These are phyloP conservation scores for Xylaria sp. DNA, from an alignment of 495 filamentous ascomycete genomes.

Conservation along the genomic window DNA sequence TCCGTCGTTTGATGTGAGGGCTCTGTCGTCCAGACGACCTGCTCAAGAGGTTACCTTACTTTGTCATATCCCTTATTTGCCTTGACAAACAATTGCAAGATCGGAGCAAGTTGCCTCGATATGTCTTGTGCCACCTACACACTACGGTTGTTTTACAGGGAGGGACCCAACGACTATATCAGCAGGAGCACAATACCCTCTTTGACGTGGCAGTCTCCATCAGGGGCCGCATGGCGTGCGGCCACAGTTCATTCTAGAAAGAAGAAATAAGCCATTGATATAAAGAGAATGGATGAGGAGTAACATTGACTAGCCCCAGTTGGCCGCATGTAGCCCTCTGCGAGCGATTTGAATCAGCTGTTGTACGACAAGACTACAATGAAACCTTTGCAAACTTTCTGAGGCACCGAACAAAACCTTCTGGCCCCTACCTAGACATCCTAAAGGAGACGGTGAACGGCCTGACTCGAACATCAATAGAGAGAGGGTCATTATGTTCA, in stretches of 20 bases:
- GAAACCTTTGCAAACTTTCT: constrained; percentile 25
- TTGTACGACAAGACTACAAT: constrained; percentile 36
- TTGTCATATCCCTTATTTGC: constrained; percentile 28
- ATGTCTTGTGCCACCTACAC: constrained; percentile 39
- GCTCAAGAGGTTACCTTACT: constrained; percentile 30
- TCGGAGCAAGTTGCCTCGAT: constrained; percentile 36
- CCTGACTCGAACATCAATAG: background rate
- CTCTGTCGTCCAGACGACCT: constrained; percentile 30
- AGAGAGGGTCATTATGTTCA: constrained; percentile 11
- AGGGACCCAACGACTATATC: constrained; percentile 36
- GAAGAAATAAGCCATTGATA: constrained; percentile 23
- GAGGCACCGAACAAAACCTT: background rate
- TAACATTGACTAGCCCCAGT: constrained; percentile 14
- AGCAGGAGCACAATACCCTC: constrained; percentile 29
- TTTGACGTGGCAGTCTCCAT: constrained; percentile 37
- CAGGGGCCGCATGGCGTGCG: constrained; percentile 32
- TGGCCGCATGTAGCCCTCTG: constrained; percentile 26
- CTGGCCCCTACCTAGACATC: background rate
- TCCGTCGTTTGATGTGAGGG: constrained; percentile 20
- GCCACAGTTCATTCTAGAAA: constrained; percentile 31
- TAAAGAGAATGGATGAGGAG: constrained; percentile 15
- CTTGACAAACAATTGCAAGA: constrained; percentile 13
- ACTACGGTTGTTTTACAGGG: constrained; percentile 37
- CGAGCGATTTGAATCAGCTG: constrained; percentile 33
- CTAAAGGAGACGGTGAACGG: background rate